Evolutionary conservation across 2,329 filamentous ascomycete species (phyloP), one percentile per base, ranked within the genome.

Genomic region (Berkeleyomyces basicola): DNA sequence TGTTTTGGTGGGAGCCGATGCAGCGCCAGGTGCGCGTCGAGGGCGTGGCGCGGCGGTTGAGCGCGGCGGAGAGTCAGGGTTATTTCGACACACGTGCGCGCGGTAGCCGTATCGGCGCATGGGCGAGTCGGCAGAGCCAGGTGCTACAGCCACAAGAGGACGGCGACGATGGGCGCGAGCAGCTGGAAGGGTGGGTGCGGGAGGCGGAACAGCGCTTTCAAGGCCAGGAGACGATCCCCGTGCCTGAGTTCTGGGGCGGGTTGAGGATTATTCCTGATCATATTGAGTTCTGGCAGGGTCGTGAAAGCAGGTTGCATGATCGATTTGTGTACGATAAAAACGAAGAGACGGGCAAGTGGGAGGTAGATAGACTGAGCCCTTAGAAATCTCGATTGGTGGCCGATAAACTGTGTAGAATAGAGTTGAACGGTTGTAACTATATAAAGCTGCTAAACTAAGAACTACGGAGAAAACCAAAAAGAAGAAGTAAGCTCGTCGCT

Each of bases 231-330:
- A 75, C 87, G 63, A 95, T 99, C 67, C 91, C 91, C 1, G 84
- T 96, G 59, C 93, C 93, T 3, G 85, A 88, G 7, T 96, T 96
- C 72, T 99, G 93, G 93, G 93, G 93, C 39, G 93, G 93, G 0
- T 71, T 96, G 72, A 83, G 92, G 68, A 81, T 99, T 65, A 79
- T 91, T 66, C 92, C 93, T 0, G 87, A 90, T 70, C 82, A 83
- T 68, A 80, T 99, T 58, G 93, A 99, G 79, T 99, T 99, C 72
- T 99, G 93, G 84, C 91, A 96, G 78, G 93, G 93, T 2, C 82
- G 93, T 69, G 82, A 89, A 71, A 96, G 86, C 74, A 80, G 93
- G 65, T 75, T 99, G 73, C 93, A 99, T 75, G 93, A 99, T 78
- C 86, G 93, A 33, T 97, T 99, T 72, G 81, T 85, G 66, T 97